Evolutionary conservation across 1,284 basidiomycete species (phyloP), one percentile per base, ranked within the genome.

Genomic region (Waitea zeae): DNA sequence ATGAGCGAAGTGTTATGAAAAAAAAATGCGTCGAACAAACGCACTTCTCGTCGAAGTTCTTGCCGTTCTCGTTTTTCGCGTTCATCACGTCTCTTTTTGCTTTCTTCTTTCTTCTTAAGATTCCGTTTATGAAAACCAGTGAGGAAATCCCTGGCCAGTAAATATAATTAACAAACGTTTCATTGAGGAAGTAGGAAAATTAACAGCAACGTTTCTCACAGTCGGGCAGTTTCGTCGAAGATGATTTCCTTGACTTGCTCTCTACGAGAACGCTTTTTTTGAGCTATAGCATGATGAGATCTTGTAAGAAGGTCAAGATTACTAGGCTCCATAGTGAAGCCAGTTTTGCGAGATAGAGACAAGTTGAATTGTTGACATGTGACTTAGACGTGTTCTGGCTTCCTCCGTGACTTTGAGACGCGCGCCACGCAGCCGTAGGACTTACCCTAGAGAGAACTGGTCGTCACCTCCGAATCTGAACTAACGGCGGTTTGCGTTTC

Each of bases 121-220:
- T 89, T 89, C 42, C 84, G 73, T 53, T 87, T 88, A 50, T 78
- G 78, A 52, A 89, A 89, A 12, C 84, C 84, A 7, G 83, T 88
- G 49, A 89, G 52, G 53, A 76, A 89, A 35, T 86, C 76, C 46
- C 83, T 88, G 47, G 5, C 36, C 11, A 17, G 31, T 26, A 14
- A 33, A 19, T 22, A 22, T 41, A 29, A 33, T 37, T 31, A 33
- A 35, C 35, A 39, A 40, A 38, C 39, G n/a, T n/a, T n/a, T n/a
- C n/a, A n/a, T n/a, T n/a, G n/a, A 27, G 32, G 31, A 31, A 12
- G 18, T 28, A 20, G 30, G 34, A 34, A 38, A 30, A 31, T 5
- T 4, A n/a, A 9, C 29, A 30, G 7, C 9, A 6, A 22, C 5
- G 7, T 6, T 6, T 11, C 58, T 22, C 30, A 82, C 83, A 68